Percentiles rank a stretch among this genome's conserved stretches.
These are phyloP conservation scores for Casaregolazyma lundiana DNA, from an alignment of 1,139 yeast genomes.

Conservation along the genomic window DNA sequence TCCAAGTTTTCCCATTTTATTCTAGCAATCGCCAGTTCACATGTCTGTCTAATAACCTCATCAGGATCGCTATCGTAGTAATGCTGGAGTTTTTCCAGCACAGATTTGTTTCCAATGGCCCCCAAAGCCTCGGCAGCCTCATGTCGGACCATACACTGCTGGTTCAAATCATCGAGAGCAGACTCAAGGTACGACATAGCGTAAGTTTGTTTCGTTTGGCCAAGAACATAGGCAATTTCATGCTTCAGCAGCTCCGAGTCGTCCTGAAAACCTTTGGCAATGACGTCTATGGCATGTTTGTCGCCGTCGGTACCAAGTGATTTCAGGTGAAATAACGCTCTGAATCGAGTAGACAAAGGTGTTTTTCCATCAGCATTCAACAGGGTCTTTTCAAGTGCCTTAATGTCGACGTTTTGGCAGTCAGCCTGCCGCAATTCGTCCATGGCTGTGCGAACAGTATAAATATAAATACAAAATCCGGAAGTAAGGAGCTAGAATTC, in stretches of 20 bases:
- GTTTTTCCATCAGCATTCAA: conserved; percentile 48
- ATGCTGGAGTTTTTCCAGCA: conserved; percentile 61
- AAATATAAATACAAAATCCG: too few species aligned
- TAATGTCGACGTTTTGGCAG: conserved; percentile 29
- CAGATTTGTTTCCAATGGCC: conserved; percentile 79
- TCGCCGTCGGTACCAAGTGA: conserved; percentile 65
- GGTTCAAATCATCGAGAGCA: conserved; percentile 56
- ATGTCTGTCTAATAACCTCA: conserved; percentile 90
- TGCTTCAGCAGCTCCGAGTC: conserved; percentile 92
- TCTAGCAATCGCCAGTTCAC: conserved; percentile 94
- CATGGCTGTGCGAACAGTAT: conserved; percentile 21
- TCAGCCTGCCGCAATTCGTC: conserved; percentile 36
- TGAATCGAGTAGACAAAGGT: conserved; percentile 77
- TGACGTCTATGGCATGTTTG: conserved; percentile 73
- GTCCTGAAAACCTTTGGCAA: conserved; percentile 73
- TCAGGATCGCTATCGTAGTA: conserved; percentile 70
- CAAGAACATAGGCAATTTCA: conserved; percentile 97
- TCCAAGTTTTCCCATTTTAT: conserved; percentile 87
- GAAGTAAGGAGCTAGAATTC: too few species aligned
- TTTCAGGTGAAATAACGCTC: conserved; percentile 90
- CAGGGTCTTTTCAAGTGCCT: conserved; percentile 26
- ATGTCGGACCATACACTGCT: conserved; percentile 95
- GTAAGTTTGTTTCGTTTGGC: conserved; percentile 80
- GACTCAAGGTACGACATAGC: conserved; percentile 73
- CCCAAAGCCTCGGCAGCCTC: conserved; percentile 99